Base-by-base conservation (phyloP, 75 land plant genomes). In the Selaginella moellendorffii region DNA sequence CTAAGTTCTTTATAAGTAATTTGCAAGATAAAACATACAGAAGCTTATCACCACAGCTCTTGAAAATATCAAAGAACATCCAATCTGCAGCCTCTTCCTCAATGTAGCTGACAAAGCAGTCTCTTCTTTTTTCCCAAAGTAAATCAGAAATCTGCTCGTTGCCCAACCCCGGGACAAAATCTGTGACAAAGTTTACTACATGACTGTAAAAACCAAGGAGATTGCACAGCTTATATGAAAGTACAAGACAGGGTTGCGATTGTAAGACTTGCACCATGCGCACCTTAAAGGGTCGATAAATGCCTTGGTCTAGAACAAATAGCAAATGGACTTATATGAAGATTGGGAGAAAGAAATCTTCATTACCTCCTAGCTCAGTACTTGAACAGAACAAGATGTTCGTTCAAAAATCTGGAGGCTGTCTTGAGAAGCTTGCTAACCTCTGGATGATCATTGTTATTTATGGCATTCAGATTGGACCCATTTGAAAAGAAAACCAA, bases 221-320 rank as follows among this genome's bases (percentile, higher is more conserved):
- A 52, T 85, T 91, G 75, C 77, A 85, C 17, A 93, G 82, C 70
- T 89, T 93, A 54, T 83, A 93, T 24, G 98, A 76, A 26, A 89
- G 66, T 23, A 89, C 71, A 56, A 93, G 79, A 58, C 77, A 74
- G 36, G 98, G 90, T 59, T 89, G 96, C 27, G 98, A 93, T 69
- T 93, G 98, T 67, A 93, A 71, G 54, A 93, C 98, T 72, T 93
- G 98, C 63, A 89, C 98, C 58, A 93, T 96, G 65, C 98, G 81
- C 67, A 85, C 85, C 85, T 93, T 93, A 61, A 93, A 93, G 52
- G 98, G 98, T 52, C 98, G 85, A 53, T 96, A 93, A 64, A 86
- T 90, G 42, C 96, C 98, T 80, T 89, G 81, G 72, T 93, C 98
- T 29, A 93, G 62, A 54, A 93, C 96, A 77, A 86, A 88, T 21